phyloP scores from a whole-genome alignment of 257 asterid species.

The Catharanthus roseus region DNA sequence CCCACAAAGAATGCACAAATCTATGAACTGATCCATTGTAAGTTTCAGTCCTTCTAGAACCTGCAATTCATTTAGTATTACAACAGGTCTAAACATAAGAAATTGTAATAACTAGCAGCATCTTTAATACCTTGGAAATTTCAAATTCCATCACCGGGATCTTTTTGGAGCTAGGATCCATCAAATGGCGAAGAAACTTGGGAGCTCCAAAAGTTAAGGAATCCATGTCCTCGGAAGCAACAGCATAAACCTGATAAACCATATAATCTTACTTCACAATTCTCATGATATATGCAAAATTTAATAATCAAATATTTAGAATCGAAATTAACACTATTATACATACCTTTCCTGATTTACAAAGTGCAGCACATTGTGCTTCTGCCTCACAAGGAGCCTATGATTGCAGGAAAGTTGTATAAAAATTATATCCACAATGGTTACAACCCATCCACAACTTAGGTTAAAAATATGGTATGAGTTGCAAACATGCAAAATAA shows the following conservation, averaged over 20 bases:
- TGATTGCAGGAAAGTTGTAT: conserved; percentile 17
- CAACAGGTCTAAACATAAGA: conserved; percentile 13
- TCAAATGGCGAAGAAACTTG: conserved; percentile 87
- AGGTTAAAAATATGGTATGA: conserved; percentile 3
- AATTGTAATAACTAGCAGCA: conserved; percentile 2
- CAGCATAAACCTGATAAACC: conserved; percentile 75
- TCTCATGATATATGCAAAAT: conserved; percentile 1
- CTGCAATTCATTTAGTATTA: conserved; percentile 33
- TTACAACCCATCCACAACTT: background rate
- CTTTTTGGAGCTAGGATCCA: conserved; percentile 97
- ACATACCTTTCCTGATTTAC: conserved; percentile 64
- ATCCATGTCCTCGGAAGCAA: conserved; percentile 99
- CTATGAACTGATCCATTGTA: conserved; percentile 96
- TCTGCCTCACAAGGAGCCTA: conserved; percentile 99
- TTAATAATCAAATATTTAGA: background rate
- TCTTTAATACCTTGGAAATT: conserved; percentile 65
- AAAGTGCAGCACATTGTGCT: conserved; percentile 93
- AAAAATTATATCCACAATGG: background rate
- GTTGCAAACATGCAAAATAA: background rate
- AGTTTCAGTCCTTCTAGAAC: conserved; percentile 82
- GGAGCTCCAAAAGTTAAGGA: conserved; percentile 96
- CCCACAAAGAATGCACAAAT: conserved; percentile 94
- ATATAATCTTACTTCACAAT: conserved; percentile 14
- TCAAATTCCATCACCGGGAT: conserved; percentile 99
- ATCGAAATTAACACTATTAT: conserved; percentile 9